A percentile compares a stretch with the other conserved stretches of the same genome.
These are phyloP conservation scores for Trichoderma gamsii DNA, from an alignment of 495 filamentous ascomycete genomes.

Conservation along the genomic window DNA sequence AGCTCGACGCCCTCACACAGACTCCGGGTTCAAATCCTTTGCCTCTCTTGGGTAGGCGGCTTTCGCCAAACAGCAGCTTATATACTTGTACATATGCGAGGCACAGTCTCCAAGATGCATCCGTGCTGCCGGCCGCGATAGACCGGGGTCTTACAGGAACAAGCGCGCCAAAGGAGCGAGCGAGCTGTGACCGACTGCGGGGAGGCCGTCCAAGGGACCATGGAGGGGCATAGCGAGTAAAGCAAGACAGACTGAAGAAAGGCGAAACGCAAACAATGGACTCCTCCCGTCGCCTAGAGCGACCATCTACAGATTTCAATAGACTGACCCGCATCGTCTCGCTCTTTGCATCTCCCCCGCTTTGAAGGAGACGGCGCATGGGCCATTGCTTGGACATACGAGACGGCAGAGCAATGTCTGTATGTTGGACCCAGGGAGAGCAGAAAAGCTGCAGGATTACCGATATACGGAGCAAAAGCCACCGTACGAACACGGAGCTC, in stretches of 20 bases:
- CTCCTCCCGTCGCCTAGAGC: neutral
- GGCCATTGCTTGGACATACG: neutral
- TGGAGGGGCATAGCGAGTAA: too few relatives aligned
- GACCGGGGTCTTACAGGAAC: neutral
- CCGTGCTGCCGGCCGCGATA: neutral
- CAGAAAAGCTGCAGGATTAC: neutral
- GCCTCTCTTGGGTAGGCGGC: neutral
- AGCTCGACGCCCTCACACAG: neutral
- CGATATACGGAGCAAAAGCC: too few relatives aligned
- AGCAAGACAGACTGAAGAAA: neutral
- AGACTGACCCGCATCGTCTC: neutral
- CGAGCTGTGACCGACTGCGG: neutral
- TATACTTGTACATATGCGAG: neutral
- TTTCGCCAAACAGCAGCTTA: neutral
- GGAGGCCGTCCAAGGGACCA: too few relatives aligned
- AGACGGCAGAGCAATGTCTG: too few relatives aligned
- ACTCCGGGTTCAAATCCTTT: neutral
- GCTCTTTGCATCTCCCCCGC: constrained; percentile 1
- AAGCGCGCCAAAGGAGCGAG: neutral
- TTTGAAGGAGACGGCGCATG: neutral
- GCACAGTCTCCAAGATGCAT: constrained; percentile 3
- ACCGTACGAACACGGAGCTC: too few relatives aligned
- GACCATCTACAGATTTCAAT: neutral
- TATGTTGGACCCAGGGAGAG: neutral
- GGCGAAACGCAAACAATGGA: neutral